Evolutionary conservation across 306 rosid genomes (phyloP).

Genomic region (Casuarina cunninghamiana): DNA sequence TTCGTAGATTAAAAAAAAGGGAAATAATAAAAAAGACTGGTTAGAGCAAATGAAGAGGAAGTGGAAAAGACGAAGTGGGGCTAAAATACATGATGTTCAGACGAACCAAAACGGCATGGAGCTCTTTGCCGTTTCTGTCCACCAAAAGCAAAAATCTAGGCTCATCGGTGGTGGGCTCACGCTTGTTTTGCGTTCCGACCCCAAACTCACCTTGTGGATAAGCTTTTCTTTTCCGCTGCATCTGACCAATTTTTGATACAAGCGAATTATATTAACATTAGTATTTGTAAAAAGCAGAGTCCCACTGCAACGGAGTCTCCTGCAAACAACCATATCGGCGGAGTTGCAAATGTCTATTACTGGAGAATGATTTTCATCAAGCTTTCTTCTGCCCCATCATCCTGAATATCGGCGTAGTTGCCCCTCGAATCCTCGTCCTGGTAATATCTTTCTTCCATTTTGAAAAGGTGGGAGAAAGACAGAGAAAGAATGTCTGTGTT

Average conservation of each 20-base stretch:
- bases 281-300: background rate
- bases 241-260: background rate
- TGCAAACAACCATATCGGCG: too few relatives aligned
- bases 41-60: too few relatives aligned
- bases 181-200: background rate
- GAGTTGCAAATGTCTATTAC: too few relatives aligned
- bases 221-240: constrained; percentile 16
- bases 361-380: background rate
- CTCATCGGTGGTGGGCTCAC: constrained; percentile 11
- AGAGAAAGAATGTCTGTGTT: constrained; percentile 56
- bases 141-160: background rate
- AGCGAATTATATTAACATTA: background rate
- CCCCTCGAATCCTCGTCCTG: background rate
- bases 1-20: too few relatives aligned
- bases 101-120: too few relatives aligned
- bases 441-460: too few relatives aligned
- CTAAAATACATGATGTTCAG: too few relatives aligned
- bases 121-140: too few relatives aligned
- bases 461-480: background rate
- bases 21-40: too few relatives aligned
- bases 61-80: too few relatives aligned
- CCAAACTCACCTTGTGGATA: constrained; percentile 43
- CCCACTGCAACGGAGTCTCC: background rate
- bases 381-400: constrained; percentile 1
- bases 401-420: background rate